phyloP scores from a whole-genome alignment of 331 rosid genomes.

The Acacia pycnantha region DNA sequence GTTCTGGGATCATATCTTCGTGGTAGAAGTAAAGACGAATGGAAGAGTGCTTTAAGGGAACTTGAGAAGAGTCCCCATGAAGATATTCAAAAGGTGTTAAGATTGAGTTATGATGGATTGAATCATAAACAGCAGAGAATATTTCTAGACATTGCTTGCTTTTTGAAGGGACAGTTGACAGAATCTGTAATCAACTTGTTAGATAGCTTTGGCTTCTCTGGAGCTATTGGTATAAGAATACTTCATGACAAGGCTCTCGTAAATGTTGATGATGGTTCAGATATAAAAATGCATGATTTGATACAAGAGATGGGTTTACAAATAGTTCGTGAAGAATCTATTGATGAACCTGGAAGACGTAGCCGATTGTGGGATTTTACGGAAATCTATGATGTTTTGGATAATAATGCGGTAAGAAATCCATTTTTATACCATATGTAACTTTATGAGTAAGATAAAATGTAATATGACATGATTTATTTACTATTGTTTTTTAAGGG shows the following conservation, averaged over 20 bases:
- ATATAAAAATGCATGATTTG: not conserved
- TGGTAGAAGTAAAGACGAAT: not conserved
- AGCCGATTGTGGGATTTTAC: not conserved
- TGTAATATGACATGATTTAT: not conserved
- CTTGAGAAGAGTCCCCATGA: not conserved
- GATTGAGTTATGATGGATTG: not conserved
- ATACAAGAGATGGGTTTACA: not conserved
- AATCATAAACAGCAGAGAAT: not conserved
- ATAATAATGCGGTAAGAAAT: not conserved
- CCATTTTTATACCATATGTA: not conserved
- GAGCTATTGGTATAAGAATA: not conserved
- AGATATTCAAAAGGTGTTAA: not conserved
- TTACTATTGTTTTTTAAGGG: not conserved
- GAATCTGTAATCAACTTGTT: not conserved
- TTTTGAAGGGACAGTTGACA: not conserved
- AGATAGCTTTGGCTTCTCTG: not conserved
- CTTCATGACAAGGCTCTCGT: not conserved
- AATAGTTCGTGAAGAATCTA: not conserved
- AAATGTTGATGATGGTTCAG: rapidly evolving
- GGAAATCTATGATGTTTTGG: not conserved
- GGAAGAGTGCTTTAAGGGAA: not conserved
- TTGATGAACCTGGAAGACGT: not conserved
- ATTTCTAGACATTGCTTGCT: not conserved
- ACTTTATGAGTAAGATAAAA: not conserved
- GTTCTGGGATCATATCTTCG: not conserved